Conservation (phyloP, 2,329 filamentous ascomycete genomes). For the Lecanicillium sp. region DNA sequence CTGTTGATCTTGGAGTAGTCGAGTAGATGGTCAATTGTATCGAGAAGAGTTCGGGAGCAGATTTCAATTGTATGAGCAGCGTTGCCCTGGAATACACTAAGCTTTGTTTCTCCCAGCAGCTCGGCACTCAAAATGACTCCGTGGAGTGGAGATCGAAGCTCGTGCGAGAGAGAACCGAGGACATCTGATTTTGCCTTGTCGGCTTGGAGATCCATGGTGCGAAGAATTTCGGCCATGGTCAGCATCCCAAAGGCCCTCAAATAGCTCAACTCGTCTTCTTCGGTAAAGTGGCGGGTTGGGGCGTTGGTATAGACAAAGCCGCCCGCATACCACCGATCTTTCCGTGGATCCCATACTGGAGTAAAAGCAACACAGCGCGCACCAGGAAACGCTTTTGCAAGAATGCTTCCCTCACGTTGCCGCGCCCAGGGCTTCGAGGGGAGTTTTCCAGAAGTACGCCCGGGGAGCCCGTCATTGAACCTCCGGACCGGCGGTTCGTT, state of each 20-base stretch:
- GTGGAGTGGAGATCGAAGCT: slow-evolving; percentile 45
- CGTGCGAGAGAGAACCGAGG: slow-evolving; percentile 48
- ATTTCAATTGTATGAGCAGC: slow-evolving; percentile 40
- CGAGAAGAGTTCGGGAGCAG: slow-evolving; percentile 41
- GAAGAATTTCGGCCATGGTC: slow-evolving; percentile 44
- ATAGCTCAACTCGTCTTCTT: slow-evolving; percentile 34
- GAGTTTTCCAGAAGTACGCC: neutral
- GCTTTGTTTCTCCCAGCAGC: slow-evolving; percentile 39
- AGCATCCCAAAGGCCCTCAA: slow-evolving; percentile 37
- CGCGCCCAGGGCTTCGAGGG: slow-evolving; percentile 1
- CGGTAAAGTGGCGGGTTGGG: slow-evolving; percentile 29
- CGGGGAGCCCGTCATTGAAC: no score
- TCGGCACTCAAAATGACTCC: slow-evolving; percentile 49
- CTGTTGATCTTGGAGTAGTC: slow-evolving; percentile 48
- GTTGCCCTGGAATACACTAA: slow-evolving; percentile 37
- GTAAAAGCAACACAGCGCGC: slow-evolving; percentile 22
- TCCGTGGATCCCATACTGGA: slow-evolving; percentile 21
- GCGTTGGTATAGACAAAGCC: slow-evolving; percentile 20
- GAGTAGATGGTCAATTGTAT: slow-evolving; percentile 45
- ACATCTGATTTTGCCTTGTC: slow-evolving; percentile 44
- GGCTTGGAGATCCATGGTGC: slow-evolving; percentile 23
- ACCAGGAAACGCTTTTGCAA: slow-evolving; percentile 18
- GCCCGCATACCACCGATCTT: slow-evolving; percentile 26
- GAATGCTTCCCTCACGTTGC: slow-evolving; percentile 5
- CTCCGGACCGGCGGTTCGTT: no score